Percentiles rank a stretch among this genome's conserved stretches.
These are phyloP conservation scores for Ceratobasidium sp. DNA, from an alignment of 1,284 basidiomycete species.

Conservation along the genomic window DNA sequence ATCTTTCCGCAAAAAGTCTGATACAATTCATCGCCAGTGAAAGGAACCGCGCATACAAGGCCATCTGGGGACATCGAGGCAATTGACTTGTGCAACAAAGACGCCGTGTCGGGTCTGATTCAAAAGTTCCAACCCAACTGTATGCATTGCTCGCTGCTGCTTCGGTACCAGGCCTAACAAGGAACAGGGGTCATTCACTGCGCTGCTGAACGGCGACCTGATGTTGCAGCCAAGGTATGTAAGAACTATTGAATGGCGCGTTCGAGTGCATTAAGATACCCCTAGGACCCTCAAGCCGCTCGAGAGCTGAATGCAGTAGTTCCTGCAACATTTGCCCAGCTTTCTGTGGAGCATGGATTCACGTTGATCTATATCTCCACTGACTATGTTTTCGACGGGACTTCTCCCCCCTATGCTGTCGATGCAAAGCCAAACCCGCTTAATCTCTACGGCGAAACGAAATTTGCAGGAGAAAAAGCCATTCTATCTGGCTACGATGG, in stretches of 20 bases:
- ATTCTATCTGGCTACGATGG: conserved; percentile 62
- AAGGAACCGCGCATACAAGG: conserved; percentile 75
- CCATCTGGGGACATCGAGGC: conserved; percentile 65
- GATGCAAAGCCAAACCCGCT: conserved; percentile 76
- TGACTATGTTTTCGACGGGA: conserved; percentile 91
- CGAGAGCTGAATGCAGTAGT: conserved; percentile 77
- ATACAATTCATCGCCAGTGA: conserved; percentile 54
- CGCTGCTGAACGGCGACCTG: conserved; percentile 85
- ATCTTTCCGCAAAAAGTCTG: background rate
- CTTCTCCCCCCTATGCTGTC: conserved; percentile 80
- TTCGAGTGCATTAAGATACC: conserved; percentile 18
- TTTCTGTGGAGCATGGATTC: conserved; percentile 66
- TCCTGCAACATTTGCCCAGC: conserved; percentile 70
- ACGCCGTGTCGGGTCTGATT: conserved; percentile 66
- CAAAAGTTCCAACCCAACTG: conserved; percentile 72
- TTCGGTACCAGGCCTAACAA: background rate
- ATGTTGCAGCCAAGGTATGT: conserved; percentile 81
- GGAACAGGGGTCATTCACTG: conserved; percentile 83
- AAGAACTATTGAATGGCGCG: background rate
- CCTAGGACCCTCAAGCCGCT: conserved; percentile 74
- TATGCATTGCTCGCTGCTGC: conserved; percentile 56
- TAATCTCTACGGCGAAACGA: conserved; percentile 81
- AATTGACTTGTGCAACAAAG: conserved; percentile 71
- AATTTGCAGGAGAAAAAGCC: conserved; percentile 79
- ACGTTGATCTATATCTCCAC: conserved; percentile 73